Evolutionary conservation across 2,329 filamentous ascomycete species (phyloP), one percentile per base, ranked within the genome.

Genomic region (Chaetothyriales sp.): DNA sequence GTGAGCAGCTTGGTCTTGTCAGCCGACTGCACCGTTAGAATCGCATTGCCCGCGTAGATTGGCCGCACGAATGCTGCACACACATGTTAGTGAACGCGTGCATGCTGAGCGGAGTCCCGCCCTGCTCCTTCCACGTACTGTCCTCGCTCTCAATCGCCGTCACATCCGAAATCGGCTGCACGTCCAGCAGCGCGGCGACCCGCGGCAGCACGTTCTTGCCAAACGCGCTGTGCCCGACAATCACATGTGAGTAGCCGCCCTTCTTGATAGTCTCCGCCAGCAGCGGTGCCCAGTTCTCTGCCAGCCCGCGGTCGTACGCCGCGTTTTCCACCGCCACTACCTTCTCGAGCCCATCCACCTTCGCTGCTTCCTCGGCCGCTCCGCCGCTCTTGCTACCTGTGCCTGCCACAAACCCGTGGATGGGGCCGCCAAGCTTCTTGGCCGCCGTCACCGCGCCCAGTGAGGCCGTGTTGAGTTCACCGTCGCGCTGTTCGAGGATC

Each of bases 21-120:
- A 57, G 79, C 80, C 2, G 89, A 95, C 70, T 97, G 86, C 54
- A 98, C 89, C 8, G 92, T 98, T 37, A 94, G 81, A 64, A 98
- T 95, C 47, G 90, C 92, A 66, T 98, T 98, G 51, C 92, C 92
- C 53, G 92, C 92, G 68, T 98, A 98, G 65, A 98, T 95, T 25
- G 92, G 90, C 52, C 92, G 85, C 51, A 95, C 85, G 64, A 98
- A 98, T 10, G 88, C 77, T 80, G 56, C 33, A 40, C 33, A 40
- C 48, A n/a, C 51, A 43, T 15, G 52, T 67, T 49, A 63, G 57
- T 47, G 29, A 47, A 48, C 7, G 18, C n/a, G 8, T 49, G n/a
- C 18, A 18, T n/a, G 2, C 25, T 9, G n/a, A 4, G 7, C 19
- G 5, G 13, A 43, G 45, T 18, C 18, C 15, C 15, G 33, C 33